Evolutionary conservation across 2,329 filamentous ascomycete species (phyloP).

Genomic region (Calonectria montana): DNA sequence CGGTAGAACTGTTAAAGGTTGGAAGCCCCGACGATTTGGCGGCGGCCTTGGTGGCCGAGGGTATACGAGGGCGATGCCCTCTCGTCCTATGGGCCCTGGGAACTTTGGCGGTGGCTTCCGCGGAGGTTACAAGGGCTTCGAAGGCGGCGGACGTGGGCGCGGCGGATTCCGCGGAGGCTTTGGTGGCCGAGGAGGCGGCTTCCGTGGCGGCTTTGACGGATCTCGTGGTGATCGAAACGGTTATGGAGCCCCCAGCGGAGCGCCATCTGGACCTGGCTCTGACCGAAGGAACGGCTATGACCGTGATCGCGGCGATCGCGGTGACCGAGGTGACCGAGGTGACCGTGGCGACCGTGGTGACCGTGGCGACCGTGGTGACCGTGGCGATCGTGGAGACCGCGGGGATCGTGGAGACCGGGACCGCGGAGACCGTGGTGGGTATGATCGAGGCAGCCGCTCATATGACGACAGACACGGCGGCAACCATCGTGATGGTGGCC

Average conservation of each 20-base stretch:
- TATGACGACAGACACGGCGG: slow-evolving; percentile 67
- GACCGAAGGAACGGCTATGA: slow-evolving; percentile 60
- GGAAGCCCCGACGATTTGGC: slow-evolving; percentile 91
- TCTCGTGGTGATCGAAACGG: slow-evolving; percentile 60
- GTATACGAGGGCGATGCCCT: slow-evolving; percentile 85
- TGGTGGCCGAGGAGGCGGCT: slow-evolving; percentile 68
- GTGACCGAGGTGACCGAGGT: slow-evolving; percentile 56
- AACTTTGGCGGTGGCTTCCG: slow-evolving; percentile 66
- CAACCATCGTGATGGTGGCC: slow-evolving; percentile 62
- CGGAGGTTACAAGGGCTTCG: slow-evolving; percentile 60
- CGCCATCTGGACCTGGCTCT: slow-evolving; percentile 69
- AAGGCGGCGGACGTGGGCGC: slow-evolving; percentile 56
- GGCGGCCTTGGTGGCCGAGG: slow-evolving; percentile 92
- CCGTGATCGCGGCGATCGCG: slow-evolving; percentile 12
- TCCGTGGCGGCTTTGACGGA: slow-evolving; percentile 54
- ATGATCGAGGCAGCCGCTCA: slow-evolving; percentile 68
- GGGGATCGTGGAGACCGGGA: slow-evolving; percentile 55
- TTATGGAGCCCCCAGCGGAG: slow-evolving; percentile 65
- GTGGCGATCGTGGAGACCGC: slow-evolving; percentile 57
- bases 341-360: slow-evolving; percentile 54
- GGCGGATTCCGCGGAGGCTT: slow-evolving; percentile 62
- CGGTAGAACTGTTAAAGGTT: slow-evolving; percentile 91
- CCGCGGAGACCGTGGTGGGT: slow-evolving; percentile 63
- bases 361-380: slow-evolving; percentile 54
- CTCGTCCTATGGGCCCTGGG: slow-evolving; percentile 75